A percentile compares a stretch with the other conserved stretches of the same genome.
Evolutionary conservation across 306 rosid species (phyloP).

Genomic region (Fragaria ananassa): DNA sequence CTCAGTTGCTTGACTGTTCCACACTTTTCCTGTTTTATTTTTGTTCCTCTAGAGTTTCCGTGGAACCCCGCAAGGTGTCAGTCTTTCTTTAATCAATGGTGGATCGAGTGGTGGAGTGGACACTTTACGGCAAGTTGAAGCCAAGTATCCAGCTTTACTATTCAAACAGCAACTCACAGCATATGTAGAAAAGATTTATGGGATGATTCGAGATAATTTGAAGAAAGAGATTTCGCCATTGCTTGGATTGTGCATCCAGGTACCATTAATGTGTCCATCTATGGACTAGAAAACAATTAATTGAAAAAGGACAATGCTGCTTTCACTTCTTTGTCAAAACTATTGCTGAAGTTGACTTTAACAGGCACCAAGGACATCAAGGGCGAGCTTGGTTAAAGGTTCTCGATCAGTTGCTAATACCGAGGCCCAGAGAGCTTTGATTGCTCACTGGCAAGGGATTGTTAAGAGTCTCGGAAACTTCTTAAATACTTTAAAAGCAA

Average conservation of each 20-base stretch:
- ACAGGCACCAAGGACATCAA: slow-evolving; percentile 95
- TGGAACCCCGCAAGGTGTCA: slow-evolving; percentile 86
- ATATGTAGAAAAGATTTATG: slow-evolving; percentile 93
- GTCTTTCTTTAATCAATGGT: slow-evolving; percentile 73
- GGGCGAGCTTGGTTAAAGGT: slow-evolving; percentile 91
- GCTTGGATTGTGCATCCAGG: slow-evolving; percentile 98
- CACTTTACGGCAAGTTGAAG: slow-evolving; percentile 92
- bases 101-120: slow-evolving; percentile 74
- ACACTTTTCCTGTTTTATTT: slow-evolving; percentile 14
- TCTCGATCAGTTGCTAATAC: slow-evolving; percentile 73
- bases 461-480: slow-evolving; percentile 79
- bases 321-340: slow-evolving; percentile 18
- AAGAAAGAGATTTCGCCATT: slow-evolving; percentile 97
- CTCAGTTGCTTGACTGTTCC: slow-evolving; percentile 15
- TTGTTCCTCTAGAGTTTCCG: slow-evolving; percentile 64
- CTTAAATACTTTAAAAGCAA: slow-evolving; percentile 81
- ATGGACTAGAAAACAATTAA: neutral
- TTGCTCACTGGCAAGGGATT: slow-evolving; percentile 99
- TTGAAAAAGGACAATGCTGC: neutral
- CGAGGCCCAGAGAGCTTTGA: slow-evolving; percentile 91
- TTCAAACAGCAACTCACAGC: slow-evolving; percentile 99
- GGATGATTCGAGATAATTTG: slow-evolving; percentile 91
- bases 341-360: neutral
- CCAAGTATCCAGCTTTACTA: slow-evolving; percentile 92
- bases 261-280: slow-evolving; percentile 25